A percentile compares a stretch with the other conserved stretches of the same genome.
Evolutionary conservation across 345 rosid genomes (phyloP).

Genomic region (Luvunga scandens): DNA sequence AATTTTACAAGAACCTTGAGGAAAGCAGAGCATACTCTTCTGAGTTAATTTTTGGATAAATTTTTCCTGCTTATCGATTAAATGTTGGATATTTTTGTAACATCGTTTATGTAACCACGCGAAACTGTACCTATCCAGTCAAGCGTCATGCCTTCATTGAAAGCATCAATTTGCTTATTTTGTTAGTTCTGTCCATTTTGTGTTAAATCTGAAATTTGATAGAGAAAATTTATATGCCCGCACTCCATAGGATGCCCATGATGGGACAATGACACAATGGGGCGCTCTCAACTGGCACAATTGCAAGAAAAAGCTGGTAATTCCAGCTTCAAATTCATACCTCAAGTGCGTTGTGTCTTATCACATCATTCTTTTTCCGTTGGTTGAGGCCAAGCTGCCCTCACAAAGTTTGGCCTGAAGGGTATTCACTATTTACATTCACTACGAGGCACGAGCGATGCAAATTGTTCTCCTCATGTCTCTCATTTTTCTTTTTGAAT

Average conservation of each 20-base stretch:
- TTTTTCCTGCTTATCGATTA: too few species aligned
- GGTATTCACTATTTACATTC: too few species aligned
- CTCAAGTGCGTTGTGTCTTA: not conserved
- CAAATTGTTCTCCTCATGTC: not conserved
- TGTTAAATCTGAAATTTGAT: too few species aligned
- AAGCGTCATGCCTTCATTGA: too few species aligned
- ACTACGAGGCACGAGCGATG: too few species aligned
- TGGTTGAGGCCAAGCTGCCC: not conserved
- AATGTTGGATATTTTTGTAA: too few species aligned
- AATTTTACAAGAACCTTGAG: not conserved
- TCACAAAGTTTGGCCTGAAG: not conserved
- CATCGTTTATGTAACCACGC: too few species aligned
- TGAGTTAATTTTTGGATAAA: not conserved
- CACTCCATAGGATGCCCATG: not conserved
- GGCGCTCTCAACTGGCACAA: not conserved
- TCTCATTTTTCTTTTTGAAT: not conserved
- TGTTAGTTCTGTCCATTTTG: too few species aligned
- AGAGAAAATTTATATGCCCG: not conserved
- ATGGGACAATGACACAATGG: not conserved
- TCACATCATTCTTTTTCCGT: not conserved
- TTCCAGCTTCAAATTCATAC: not conserved
- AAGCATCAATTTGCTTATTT: too few species aligned
- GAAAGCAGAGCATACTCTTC: not conserved
- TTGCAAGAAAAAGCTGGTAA: not conserved
- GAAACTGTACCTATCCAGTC: too few species aligned